Evolutionary conservation across 768 basidiomycete species (phyloP).

Genomic region (Pholiota microspora): DNA sequence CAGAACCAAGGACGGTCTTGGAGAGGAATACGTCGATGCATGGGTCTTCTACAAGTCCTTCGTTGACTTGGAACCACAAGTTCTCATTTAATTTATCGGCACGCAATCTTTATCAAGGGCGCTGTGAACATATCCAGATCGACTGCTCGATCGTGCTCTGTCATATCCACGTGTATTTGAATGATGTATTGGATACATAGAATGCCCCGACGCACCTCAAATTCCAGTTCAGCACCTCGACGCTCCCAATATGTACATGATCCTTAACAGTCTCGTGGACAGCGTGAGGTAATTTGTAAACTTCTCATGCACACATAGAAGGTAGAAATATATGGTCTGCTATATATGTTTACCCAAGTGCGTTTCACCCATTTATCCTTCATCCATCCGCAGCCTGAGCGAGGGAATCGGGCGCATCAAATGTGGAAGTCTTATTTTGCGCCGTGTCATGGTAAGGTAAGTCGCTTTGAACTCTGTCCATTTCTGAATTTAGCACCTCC

Average conservation of each 20-base stretch:
- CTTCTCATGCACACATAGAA: background rate
- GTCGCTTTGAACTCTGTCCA: background rate
- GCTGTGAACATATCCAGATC: background rate
- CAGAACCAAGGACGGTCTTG: constrained; percentile 58
- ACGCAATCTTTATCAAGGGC: background rate
- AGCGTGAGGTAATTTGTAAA: background rate
- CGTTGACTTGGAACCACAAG: constrained; percentile 27
- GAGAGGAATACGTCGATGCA: constrained; percentile 89
- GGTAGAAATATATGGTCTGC: background rate
- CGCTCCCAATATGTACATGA: background rate
- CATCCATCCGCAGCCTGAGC: background rate
- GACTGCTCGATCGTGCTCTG: too few species aligned
- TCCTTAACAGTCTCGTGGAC: background rate
- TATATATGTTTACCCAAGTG: background rate
- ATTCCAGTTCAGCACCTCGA: background rate
- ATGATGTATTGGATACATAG: too few species aligned
- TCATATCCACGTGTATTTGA: background rate
- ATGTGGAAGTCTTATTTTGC: background rate
- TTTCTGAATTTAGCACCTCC: background rate
- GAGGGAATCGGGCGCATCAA: background rate
- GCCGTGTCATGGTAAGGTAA: too few species aligned
- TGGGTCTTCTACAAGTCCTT: constrained; percentile 84
- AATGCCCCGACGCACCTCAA: background rate
- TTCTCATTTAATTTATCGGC: background rate
- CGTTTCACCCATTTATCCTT: background rate